phyloP scores from a whole-genome alignment of 805 yeast genomes.

The Ogataea glucozyma region DNA sequence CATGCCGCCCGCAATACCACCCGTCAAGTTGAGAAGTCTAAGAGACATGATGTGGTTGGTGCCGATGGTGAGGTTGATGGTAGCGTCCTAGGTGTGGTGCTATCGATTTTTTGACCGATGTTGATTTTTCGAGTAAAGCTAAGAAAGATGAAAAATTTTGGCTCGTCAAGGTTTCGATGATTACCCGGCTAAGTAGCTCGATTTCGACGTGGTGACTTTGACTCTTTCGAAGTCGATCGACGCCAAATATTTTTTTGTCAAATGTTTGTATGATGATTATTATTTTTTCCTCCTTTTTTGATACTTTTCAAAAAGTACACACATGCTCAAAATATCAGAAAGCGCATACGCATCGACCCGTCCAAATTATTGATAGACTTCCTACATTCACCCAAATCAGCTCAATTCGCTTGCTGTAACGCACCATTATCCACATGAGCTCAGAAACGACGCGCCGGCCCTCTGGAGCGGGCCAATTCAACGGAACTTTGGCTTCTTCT shows the following conservation, averaged over 20 bases:
- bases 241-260: too few relatives aligned
- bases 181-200: too few relatives aligned
- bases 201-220: too few relatives aligned
- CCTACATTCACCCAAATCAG: neutral
- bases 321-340: too few relatives aligned
- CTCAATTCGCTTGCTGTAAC: too few relatives aligned
- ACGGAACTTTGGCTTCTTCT: slow-evolving; percentile 8
- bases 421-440: neutral
- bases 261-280: too few relatives aligned
- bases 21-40: neutral
- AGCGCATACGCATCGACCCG: too few relatives aligned
- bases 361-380: too few relatives aligned
- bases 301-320: too few relatives aligned
- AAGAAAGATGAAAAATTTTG: neutral
- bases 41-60: neutral
- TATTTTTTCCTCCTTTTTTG: too few relatives aligned
- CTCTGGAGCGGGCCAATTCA: slow-evolving; percentile 11
- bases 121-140: neutral
- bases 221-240: too few relatives aligned
- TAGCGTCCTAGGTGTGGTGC: neutral
- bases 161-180: too few relatives aligned
- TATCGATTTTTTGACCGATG: neutral
- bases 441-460: slow-evolving; percentile 10
- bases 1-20: neutral
- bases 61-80: neutral